Evolutionary conservation across 495 filamentous ascomycete species (phyloP), one percentile per base, ranked within the genome.

Genomic region (Xylaria bambusicola): DNA sequence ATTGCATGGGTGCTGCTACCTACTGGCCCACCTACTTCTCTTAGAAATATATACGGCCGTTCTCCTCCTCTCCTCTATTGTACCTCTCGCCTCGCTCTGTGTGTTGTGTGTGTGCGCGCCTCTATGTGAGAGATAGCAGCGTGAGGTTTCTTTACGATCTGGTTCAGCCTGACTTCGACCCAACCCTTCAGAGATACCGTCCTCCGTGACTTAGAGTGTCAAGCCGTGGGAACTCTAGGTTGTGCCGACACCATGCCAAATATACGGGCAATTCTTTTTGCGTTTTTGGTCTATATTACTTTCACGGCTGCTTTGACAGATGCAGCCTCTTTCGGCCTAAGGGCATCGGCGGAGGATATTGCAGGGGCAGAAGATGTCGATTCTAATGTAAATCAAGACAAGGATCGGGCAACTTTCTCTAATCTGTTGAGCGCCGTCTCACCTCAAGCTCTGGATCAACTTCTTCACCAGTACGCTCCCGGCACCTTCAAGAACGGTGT

Each of bases 381-480:
- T 38, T 27, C 51, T 48, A 29, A 35, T 54, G 42, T 18, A 42
- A 52, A 61, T 15, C 42, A 10, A 10, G 26, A 21, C 24, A 59
- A 56, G 36, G 64, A 69, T 33, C 60, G 64, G 29, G 61, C 66
- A 10, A 72, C 67, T 21, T 69, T 76, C 64, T 70, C 70, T 15
- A 57, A 66, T 38, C 42, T 71, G 40, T 54, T 77, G 52, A 71
- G 65, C 44, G 60, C 67, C 10, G 68, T 72, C 17, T 74, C 75
- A n/a, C 65, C 73, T 8, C 63, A 71, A 40, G 66, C 69, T 55
- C 65, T 77, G 6, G 71, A 77, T 52, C 59, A 65, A 10, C 66
- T 78, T 27, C 69, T 77, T 3, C 72, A 75, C 52, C 65, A 71
- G n/a, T 70, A 71, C 52, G 70, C 75, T 40, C 72, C 75, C 3